A percentile compares a stretch with the other conserved stretches of the same genome.
Conservation (phyloP, 164 flowering plant genomes). For the Cinnamomum chago region DNA sequence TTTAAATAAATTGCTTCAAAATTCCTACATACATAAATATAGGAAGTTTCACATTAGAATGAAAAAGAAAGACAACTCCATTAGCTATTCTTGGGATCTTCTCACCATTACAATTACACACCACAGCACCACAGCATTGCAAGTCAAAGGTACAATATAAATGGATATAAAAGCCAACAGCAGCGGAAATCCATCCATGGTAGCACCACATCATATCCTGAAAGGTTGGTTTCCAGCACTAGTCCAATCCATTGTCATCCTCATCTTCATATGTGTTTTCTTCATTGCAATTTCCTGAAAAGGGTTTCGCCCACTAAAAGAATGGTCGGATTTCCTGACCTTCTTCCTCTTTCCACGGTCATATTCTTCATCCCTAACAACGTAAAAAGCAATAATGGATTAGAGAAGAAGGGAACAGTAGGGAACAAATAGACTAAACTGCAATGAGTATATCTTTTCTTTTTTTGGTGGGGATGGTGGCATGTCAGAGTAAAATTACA, state of each 20-base stretch:
- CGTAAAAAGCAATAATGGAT: background rate
- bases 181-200: background rate
- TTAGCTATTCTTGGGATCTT: background rate
- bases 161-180: no score
- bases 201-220: slow-evolving; percentile 45
- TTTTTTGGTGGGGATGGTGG: no score
- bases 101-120: background rate
- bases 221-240: slow-evolving; percentile 50
- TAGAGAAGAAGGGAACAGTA: background rate
- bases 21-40: background rate
- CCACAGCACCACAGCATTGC: background rate
- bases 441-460: no score
- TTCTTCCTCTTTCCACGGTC: slow-evolving; percentile 87
- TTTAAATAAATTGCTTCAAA: background rate
- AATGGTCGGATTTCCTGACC: slow-evolving; percentile 31
- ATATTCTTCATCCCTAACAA: slow-evolving; percentile 81
- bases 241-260: slow-evolving; percentile 21
- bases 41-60: background rate
- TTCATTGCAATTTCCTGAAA: slow-evolving; percentile 65
- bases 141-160: background rate
- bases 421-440: no score
- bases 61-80: no score
- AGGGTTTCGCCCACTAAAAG: slow-evolving; percentile 56
- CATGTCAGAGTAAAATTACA: no score
- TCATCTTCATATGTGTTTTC: slow-evolving; percentile 38